Conservation (phyloP, 306 rosid genomes). For the Purshia tridentata region DNA sequence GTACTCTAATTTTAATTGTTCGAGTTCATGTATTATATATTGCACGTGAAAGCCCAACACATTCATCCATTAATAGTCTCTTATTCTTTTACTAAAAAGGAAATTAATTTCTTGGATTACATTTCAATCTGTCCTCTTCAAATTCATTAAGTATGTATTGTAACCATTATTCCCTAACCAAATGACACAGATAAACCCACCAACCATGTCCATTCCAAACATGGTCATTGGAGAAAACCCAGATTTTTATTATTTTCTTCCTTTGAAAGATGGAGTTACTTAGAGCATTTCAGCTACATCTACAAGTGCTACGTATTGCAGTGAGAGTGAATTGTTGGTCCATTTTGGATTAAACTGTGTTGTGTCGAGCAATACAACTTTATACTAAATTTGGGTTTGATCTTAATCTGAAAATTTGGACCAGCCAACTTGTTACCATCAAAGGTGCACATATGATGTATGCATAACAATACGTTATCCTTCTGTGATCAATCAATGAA, state of each 20-base stretch:
- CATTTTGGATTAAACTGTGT: not conserved
- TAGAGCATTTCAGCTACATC: not conserved
- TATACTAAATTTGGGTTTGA: not conserved
- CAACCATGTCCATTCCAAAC: not conserved
- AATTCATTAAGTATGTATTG: not conserved
- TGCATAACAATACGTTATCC: not conserved
- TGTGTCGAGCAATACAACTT: not conserved
- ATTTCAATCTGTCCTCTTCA: slow-evolving; percentile 4
- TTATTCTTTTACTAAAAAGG: not conserved
- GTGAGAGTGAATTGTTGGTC: not conserved
- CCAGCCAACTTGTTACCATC: not conserved
- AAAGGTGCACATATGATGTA: not conserved
- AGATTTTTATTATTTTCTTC: not conserved
- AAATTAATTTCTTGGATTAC: not conserved
- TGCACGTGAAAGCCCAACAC: too few species aligned
- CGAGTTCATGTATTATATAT: too few species aligned
- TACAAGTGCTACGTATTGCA: not conserved
- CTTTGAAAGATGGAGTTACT: not conserved
- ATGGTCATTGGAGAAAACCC: not conserved
- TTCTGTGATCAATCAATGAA: not conserved
- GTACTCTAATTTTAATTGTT: too few species aligned
- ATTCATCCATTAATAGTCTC: too few species aligned
- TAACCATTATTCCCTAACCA: not conserved
- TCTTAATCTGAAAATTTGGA: not conserved
- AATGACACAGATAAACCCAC: not conserved